phyloP scores from a whole-genome alignment of 2,329 filamentous ascomycete genomes.

The Phaeosphaeriaceae sp. region DNA sequence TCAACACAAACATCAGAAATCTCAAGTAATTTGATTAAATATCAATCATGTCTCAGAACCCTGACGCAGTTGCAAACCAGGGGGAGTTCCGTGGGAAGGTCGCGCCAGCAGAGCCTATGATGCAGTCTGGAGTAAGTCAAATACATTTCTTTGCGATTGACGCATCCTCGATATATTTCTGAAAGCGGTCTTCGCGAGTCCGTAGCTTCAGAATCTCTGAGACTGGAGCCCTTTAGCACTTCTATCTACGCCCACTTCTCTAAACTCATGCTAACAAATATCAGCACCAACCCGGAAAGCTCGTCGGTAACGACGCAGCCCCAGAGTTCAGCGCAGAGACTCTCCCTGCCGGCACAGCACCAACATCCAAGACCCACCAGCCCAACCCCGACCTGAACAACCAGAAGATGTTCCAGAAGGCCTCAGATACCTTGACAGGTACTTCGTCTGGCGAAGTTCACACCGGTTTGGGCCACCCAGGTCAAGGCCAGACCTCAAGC shows the following conservation, averaged over 20 bases:
- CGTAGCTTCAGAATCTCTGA: not conserved
- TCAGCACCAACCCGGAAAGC: conserved; percentile 70
- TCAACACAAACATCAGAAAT: not conserved
- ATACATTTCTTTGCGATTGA: not conserved
- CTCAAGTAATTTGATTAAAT: not conserved
- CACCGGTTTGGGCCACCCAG: conserved; percentile 61
- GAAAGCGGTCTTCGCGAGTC: not conserved
- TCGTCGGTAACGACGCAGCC: conserved; percentile 63
- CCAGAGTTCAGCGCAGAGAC: conserved; percentile 72
- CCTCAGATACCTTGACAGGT: conserved; percentile 48
- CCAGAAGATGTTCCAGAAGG: conserved; percentile 49
- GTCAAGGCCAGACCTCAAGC: conserved; percentile 54
- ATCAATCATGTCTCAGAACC: conserved; percentile 51
- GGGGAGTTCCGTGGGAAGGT: conserved; percentile 65
- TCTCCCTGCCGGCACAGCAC: conserved; percentile 70
- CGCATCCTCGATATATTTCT: too few species aligned
- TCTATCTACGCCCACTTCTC: not conserved
- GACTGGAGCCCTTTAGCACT: not conserved
- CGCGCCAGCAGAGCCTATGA: conserved; percentile 61
- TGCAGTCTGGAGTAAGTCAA: conserved; percentile 61
- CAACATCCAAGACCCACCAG: conserved; percentile 55
- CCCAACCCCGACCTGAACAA: conserved; percentile 56
- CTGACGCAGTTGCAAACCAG: conserved; percentile 60
- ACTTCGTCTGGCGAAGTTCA: conserved; percentile 63
- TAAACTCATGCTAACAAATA: conserved; percentile 1